These are phyloP conservation scores for Phalaenopsis equestris DNA, from an alignment of 106 monocot genomes.

Conservation along the genomic window DNA sequence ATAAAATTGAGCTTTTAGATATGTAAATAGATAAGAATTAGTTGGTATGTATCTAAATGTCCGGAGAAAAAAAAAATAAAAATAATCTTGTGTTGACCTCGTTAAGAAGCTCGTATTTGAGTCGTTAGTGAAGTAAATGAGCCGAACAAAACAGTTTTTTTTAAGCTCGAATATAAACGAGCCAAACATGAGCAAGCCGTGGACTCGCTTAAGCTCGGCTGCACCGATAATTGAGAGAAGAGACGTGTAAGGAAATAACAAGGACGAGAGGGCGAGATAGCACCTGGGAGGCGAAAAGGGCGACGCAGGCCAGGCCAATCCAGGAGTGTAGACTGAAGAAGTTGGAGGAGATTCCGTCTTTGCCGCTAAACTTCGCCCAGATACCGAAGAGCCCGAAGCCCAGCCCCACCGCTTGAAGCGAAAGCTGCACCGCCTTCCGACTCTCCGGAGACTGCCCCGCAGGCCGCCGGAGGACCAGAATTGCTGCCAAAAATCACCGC, in stretches of 20 bases:
- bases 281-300: slow-evolving; percentile 61
- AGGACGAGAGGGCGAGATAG: not conserved
- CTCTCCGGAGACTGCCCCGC: slow-evolving; percentile 26
- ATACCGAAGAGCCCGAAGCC: slow-evolving; percentile 52
- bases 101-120: too few species aligned
- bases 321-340: slow-evolving; percentile 75
- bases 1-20: too few species aligned
- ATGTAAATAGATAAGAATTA: too few species aligned
- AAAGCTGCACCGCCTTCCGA: slow-evolving; percentile 43
- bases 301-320: slow-evolving; percentile 60
- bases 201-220: not conserved
- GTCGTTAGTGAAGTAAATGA: too few species aligned
- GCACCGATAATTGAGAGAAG: not conserved
- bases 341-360: slow-evolving; percentile 40
- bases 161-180: too few species aligned
- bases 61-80: too few species aligned
- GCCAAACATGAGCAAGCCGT: too few species aligned
- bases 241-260: not conserved
- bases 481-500: slow-evolving; percentile 21
- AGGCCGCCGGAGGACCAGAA: slow-evolving; percentile 47
- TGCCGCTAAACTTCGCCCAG: slow-evolving; percentile 60
- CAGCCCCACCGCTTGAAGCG: slow-evolving; percentile 46
- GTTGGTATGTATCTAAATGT: too few species aligned
- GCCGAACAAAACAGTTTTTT: too few species aligned
- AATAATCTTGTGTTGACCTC: too few species aligned